Conservation (phyloP, 805 yeast genomes). For the Yarrowia alimentaria region DNA sequence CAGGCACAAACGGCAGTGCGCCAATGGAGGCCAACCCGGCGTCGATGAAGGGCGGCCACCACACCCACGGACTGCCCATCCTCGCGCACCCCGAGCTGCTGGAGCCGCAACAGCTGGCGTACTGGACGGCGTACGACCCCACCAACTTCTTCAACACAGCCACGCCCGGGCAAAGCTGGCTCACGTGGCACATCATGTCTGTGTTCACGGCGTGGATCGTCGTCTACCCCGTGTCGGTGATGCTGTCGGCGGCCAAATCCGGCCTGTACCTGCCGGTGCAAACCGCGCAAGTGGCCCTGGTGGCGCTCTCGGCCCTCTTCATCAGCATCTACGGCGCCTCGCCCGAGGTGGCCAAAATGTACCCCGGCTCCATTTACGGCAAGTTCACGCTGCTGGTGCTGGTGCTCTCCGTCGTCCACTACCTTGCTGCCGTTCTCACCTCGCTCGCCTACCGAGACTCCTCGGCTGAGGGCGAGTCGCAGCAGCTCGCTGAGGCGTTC, state of each 20-base stretch:
- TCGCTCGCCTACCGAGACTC: constrained; percentile 48
- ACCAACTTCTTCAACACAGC: constrained; percentile 58
- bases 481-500: constrained; percentile 39
- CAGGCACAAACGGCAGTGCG: too few relatives aligned
- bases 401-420: constrained; percentile 54
- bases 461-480: constrained; percentile 32
- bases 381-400: constrained; percentile 63
- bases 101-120: constrained; percentile 66
- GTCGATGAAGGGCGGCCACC: constrained; percentile 23
- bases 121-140: constrained; percentile 77
- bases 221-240: constrained; percentile 65
- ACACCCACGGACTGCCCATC: constrained; percentile 73
- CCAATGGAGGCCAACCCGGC: constrained; percentile 22
- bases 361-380: constrained; percentile 73
- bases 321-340: constrained; percentile 58
- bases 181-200: constrained; percentile 55
- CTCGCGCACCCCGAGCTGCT: constrained; percentile 55
- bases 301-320: constrained; percentile 55
- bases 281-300: constrained; percentile 48
- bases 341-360: constrained; percentile 50
- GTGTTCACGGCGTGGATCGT: constrained; percentile 49
- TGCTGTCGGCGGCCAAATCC: constrained; percentile 59
- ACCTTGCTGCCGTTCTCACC: constrained; percentile 51
- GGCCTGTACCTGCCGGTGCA: constrained; percentile 59
- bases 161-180: constrained; percentile 51